Percentiles rank a stretch among this genome's conserved stretches.
Conservation (phyloP, 768 basidiomycete genomes). For the Agaricus sinodeliciosus region DNA sequence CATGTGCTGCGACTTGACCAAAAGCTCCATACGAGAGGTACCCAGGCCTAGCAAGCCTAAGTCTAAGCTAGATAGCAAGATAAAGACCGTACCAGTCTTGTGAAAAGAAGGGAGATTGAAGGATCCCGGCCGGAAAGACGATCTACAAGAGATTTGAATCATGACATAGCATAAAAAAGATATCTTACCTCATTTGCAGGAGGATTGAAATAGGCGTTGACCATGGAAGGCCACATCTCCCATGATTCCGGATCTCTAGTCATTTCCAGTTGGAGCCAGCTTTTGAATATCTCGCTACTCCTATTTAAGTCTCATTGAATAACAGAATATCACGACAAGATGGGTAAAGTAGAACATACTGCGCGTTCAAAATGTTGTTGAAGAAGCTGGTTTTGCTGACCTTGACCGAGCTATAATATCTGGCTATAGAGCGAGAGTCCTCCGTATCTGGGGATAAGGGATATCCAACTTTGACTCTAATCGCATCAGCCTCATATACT, state of each 20-base stretch:
- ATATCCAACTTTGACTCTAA: constrained; percentile 90
- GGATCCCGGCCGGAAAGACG: constrained; percentile 94
- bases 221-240: constrained; percentile 84
- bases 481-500: constrained; percentile 56
- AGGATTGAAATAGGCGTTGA: constrained; percentile 87
- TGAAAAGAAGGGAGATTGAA: constrained; percentile 89
- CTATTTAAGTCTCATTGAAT: constrained; percentile 23
- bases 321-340: background rate
- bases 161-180: background rate
- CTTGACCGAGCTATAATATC: constrained; percentile 69
- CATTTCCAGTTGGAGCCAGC: constrained; percentile 70
- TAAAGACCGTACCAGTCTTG: constrained; percentile 52
- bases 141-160: constrained; percentile 40
- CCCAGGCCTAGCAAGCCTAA: constrained; percentile 52
- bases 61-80: constrained; percentile 7
- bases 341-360: constrained; percentile 25
- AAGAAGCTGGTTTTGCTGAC: constrained; percentile 72
- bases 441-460: constrained; percentile 82
- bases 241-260: constrained; percentile 65
- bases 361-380: constrained; percentile 68
- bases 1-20: constrained; percentile 88
- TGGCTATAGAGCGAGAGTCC: constrained; percentile 57
- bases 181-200: constrained; percentile 73
- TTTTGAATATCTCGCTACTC: constrained; percentile 52
- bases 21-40: constrained; percentile 92